These are phyloP conservation scores for Ampelocalamus luodianensis DNA, from an alignment of 176 grass and related monocot genomes.

Conservation along the genomic window DNA sequence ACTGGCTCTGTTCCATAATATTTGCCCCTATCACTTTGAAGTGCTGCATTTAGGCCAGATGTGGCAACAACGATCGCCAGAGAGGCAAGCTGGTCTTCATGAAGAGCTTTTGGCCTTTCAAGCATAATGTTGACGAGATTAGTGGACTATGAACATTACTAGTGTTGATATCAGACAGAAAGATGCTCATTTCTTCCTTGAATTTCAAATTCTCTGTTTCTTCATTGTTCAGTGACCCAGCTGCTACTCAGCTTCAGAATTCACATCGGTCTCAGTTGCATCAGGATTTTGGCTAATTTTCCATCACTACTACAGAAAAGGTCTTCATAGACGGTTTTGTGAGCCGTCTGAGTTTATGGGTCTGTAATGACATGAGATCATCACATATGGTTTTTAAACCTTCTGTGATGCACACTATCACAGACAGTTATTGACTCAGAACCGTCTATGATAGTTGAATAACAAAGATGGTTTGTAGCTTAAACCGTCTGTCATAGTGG, in stretches of 20 bases:
- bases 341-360: no score
- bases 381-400: rapidly evolving
- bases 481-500: no score
- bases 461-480: no score
- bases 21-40: conserved; percentile 66
- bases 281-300: conserved; percentile 95
- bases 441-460: no score
- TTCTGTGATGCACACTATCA: rapidly evolving
- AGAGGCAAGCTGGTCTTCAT: conserved; percentile 84
- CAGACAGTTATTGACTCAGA: no score
- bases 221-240: conserved; percentile 27
- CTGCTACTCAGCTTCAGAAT: conserved; percentile 43
- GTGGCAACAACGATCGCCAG: conserved; percentile 91
- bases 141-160: conserved; percentile 38
- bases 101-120: conserved; percentile 73
- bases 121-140: conserved; percentile 71
- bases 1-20: conserved; percentile 28
- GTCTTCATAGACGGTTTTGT: no score
- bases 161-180: conserved; percentile 44
- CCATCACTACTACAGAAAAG: neutral
- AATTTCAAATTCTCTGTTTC: conserved; percentile 19
- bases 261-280: conserved; percentile 39
- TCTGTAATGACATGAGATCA: no score
- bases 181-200: conserved; percentile 36
- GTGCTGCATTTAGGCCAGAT: conserved; percentile 78